Base-by-base conservation (phyloP, 2,329 filamentous ascomycete genomes). In the Cladosporium halotolerans region DNA sequence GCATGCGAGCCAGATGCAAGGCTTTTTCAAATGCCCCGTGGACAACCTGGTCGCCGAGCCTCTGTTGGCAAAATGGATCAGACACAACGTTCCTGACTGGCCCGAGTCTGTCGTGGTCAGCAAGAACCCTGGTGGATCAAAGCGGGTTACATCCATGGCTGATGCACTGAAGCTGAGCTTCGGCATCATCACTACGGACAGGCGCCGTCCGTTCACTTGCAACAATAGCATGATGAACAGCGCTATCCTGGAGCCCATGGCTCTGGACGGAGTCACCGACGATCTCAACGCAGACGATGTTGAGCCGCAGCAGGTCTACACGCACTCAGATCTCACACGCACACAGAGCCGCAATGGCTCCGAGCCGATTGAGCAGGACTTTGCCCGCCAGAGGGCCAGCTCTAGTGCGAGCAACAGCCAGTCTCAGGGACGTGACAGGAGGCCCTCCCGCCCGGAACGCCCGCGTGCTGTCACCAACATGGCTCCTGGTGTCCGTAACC, bases 131-230 rank as follows among this genome's bases (percentile, higher is more conserved):
- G 93, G 93, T 53, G 93, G 93, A 55, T 97, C 93, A 45, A 99
- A 99, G 76, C 83, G 93, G 60, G 93, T 97, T 38, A 99, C 93
- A 11, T 96, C 92, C 28, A 77, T 99, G 52, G 93, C 93, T 57
- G 93, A 99, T 73, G 90, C 90, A 2, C 74, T 99, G 62, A 97
- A 97, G 78, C 81, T 99, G 62, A 97, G 95, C 76, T 99, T 99
- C 63, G 93, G 93, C 61, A 90, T 99, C 67, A 90, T 99, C 52
- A 95, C 89, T 2, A 95, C 89, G 6, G 89, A 95, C 62, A 79
- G 83, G 62, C 75, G 76, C 44, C 76, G 76, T 34, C 75, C 77
- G 50, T 65, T 13, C 42, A 59, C 57, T 45, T 58, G 62, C 59
- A 18, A 75, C 62, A 76, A 78, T 36, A 85, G 79, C 65, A 85